phyloP scores from a whole-genome alignment of 768 basidiomycete genomes.

The Podaxis rugospora region DNA sequence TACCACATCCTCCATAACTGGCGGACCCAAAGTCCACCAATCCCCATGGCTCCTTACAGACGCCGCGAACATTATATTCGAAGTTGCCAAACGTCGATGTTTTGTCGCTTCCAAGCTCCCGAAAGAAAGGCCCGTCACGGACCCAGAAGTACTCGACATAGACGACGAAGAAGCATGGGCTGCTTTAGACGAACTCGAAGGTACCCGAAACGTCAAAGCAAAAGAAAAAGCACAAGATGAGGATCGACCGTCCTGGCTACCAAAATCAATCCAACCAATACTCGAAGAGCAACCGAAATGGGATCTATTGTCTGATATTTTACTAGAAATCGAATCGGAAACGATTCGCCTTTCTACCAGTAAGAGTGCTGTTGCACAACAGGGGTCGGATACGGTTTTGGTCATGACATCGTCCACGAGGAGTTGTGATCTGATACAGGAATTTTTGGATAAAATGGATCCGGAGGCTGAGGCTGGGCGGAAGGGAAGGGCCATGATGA shows the following conservation, averaged over 20 bases:
- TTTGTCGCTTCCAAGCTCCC: conserved; percentile 45
- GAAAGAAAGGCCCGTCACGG: conserved; percentile 17
- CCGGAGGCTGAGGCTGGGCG: conserved; percentile 49
- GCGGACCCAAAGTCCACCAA: conserved; percentile 58
- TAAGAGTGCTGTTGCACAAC: conserved; percentile 27
- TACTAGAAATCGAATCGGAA: conserved; percentile 89
- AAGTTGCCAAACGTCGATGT: conserved; percentile 75
- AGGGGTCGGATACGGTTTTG: conserved; percentile 72
- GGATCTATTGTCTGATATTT: conserved; percentile 75
- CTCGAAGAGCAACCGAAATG: conserved; percentile 96
- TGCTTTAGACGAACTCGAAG: conserved; percentile 60
- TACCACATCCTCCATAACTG: conserved; percentile 34
- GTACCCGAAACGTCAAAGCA: conserved; percentile 10
- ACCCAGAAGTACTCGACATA: conserved; percentile 32
- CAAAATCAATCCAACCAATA: conserved; percentile 75
- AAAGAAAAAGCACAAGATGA: conserved; percentile 15
- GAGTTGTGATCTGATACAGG: conserved; percentile 68
- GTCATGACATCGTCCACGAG: conserved; percentile 84
- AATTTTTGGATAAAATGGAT: conserved; percentile 73
- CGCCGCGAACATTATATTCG: conserved; percentile 83
- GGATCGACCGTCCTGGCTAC: conserved; percentile 56
- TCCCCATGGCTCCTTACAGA: conserved; percentile 92
- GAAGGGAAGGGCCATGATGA: conserved; percentile 77
- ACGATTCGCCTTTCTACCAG: conserved; percentile 57
- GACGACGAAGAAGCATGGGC: conserved; percentile 78